Base-by-base conservation (phyloP, 257 asterid genomes). In the Plectranthus barbatus region DNA sequence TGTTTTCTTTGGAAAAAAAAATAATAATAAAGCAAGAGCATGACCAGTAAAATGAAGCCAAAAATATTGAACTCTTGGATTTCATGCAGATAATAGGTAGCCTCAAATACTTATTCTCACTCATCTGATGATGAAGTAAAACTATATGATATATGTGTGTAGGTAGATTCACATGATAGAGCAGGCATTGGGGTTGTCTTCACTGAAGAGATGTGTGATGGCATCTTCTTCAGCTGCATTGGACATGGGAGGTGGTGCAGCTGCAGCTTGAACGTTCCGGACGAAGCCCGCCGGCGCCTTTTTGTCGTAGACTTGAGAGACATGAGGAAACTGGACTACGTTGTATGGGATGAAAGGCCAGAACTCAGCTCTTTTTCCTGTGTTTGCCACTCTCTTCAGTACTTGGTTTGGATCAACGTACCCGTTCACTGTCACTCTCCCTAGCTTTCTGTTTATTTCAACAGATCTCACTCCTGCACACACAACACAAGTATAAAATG, bases 281-380 rank as follows among this genome's bases (percentile, higher is more conserved):
- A 87, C 96, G 42, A 49, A 80, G 24, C 97, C 97, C 9, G 95
- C 73, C 5, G 97, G 97, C 20, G 97, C 97, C 67, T 69, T 80
- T 33, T 83, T 90, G 74, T 90, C 97, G 23, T 90, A 90, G 12
- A 85, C 81, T 70, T 88, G 94, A 44, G 87, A 24, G 1, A 64
- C 67, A 13, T 81, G 79, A 8, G 94, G 96, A 26, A 74, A 64
- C 5, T 81, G 79, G 1, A 85, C 90, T 10, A 75, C 45, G 52
- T 83, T 90, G 71, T 81, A 74, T 1, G 95, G 97, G 1, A 90
- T 72, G 56, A 83, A 87, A 18, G 97, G 97, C 96, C 97, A 90
- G 24, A 90, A 74, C 5, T 90, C 97, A 0, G 96, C 97, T 68
- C 84, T 79, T 64, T 90, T 90, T 1, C 97, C 96, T 0, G 95